Evolutionary conservation across 352 stramenopile species (phyloP), one percentile per base, ranked within the genome.

Genomic region (Globisporangium paddicum): DNA sequence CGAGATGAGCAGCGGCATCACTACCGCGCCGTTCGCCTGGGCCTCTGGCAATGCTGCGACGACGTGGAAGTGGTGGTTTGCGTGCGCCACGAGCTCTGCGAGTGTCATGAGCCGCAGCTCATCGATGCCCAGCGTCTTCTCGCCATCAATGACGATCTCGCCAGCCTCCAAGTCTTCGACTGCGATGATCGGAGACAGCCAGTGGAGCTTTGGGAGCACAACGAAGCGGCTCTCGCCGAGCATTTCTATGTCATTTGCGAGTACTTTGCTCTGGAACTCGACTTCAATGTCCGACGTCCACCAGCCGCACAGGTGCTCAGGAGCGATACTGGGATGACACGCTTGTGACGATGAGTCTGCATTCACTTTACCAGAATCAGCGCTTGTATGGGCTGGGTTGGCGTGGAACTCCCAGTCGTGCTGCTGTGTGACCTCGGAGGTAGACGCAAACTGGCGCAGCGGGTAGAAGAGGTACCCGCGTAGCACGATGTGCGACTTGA

Each of bases 191-290:
- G 79, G 77, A 10, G 68, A 72, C 16, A 90, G 38, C 78, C 80
- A 90, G 64, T 87, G 78, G 1, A 90, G 66, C 53, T 90, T 90
- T 23, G 80, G 76, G 14, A 90, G 57, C 28, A 90, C 77, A 16
- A 77, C 66, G 57, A 89, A 90, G 37, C 68, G 67, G 48, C 72
- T 83, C 28, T 77, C 65, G 7, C 74, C 72, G 18, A 77, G 19
- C 0, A 8, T 8, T 13, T 40, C 19, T 8, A 18, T 19, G n/a
- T 65, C 57, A 46, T 81, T 85, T 8, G 77, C 66, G 26, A 54
- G 51, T 16, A 83, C 63, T 57, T 73, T 76, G 3, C 44, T 46
- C 4, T 56, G 58, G 44, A 87, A 64, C 28, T 90, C 73, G 5
- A 35, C 48, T 40, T 80, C 69, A 10, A 81, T 54, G 45, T 87